phyloP scores from a whole-genome alignment of 148 eudicot species.

The Chenopodium suecicum region DNA sequence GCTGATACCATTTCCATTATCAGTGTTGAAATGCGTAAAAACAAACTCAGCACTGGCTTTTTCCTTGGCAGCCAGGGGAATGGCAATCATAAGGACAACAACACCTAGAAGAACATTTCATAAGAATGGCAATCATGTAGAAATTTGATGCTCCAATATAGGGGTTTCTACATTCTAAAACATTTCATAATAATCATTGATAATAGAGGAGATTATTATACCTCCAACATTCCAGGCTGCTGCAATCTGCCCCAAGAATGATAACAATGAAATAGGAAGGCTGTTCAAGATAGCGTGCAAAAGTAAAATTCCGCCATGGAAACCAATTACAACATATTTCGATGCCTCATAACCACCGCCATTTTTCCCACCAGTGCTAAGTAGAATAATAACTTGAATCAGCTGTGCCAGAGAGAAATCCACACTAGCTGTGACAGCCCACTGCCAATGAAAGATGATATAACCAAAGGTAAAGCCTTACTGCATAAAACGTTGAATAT shows the following conservation, averaged over 20 bases:
- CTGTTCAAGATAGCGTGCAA: conserved; percentile 79
- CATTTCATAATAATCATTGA: background rate
- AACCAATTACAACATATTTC: conserved; percentile 69
- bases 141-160: background rate
- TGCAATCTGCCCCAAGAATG: conserved; percentile 84
- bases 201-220: conserved; percentile 14
- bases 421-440: conserved; percentile 95
- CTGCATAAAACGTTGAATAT: background rate
- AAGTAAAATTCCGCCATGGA: conserved; percentile 76
- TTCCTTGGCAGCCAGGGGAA: conserved; percentile 78
- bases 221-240: conserved; percentile 90
- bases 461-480: background rate
- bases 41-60: conserved; percentile 81
- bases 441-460: conserved; percentile 50
- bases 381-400: conserved; percentile 84
- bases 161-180: background rate
- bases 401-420: conserved; percentile 87
- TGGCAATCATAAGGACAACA: conserved; percentile 79
- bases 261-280: conserved; percentile 77
- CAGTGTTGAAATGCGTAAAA: conserved; percentile 87
- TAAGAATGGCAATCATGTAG: background rate
- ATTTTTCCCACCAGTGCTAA: conserved; percentile 85
- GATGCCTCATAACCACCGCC: conserved; percentile 93
- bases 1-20: conserved; percentile 63
- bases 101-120: conserved; percentile 52